These are phyloP conservation scores for Drechslerella coelobrocha DNA, from an alignment of 2,329 filamentous ascomycete genomes.

Conservation along the genomic window DNA sequence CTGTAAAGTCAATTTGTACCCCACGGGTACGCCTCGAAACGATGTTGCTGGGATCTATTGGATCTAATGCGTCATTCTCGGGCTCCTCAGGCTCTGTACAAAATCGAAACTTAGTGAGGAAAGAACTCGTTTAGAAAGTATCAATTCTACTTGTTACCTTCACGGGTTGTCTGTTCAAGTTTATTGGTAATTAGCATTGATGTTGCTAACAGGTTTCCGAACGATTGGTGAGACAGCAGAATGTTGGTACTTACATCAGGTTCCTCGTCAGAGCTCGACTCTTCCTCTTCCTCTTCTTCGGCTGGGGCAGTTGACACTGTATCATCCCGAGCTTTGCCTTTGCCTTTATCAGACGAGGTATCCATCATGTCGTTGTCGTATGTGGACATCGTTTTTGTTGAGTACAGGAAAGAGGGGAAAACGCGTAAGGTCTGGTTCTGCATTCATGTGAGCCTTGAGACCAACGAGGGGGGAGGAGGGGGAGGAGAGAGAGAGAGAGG, in stretches of 20 bases:
- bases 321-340: slow-evolving; percentile 40
- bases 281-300: slow-evolving; percentile 32
- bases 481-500: no score
- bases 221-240: not conserved
- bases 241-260: slow-evolving; percentile 22
- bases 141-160: slow-evolving; percentile 19
- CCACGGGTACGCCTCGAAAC: slow-evolving; percentile 20
- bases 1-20: slow-evolving; percentile 20
- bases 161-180: slow-evolving; percentile 16
- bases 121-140: not conserved
- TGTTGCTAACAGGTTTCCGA: not conserved
- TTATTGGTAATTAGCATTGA: not conserved
- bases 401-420: not conserved
- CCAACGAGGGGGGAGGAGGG: not conserved
- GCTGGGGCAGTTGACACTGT: slow-evolving; percentile 6
- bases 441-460: not conserved
- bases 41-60: slow-evolving; percentile 32
- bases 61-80: slow-evolving; percentile 17
- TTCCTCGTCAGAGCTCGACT: slow-evolving; percentile 26
- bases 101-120: not conserved
- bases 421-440: not conserved
- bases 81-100: slow-evolving; percentile 25
- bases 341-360: slow-evolving; percentile 41
- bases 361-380: slow-evolving; percentile 48
- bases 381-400: slow-evolving; percentile 30